A percentile compares a stretch with the other conserved stretches of the same genome.
These are phyloP conservation scores for Pichia manshurica DNA, from an alignment of 805 yeast species.

Conservation along the genomic window DNA sequence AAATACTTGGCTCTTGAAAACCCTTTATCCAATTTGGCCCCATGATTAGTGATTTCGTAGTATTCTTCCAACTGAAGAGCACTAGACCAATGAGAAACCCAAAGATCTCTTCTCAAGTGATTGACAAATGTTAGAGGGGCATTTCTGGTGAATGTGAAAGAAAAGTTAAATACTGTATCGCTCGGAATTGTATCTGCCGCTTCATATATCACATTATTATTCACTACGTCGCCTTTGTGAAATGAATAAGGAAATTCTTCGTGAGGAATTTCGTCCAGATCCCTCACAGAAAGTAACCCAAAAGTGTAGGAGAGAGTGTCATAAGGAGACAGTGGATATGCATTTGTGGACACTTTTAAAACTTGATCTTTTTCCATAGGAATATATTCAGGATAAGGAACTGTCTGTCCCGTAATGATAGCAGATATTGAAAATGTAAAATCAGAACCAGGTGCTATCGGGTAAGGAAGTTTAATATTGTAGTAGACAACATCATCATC, in stretches of 20 bases:
- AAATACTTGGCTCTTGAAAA: constrained; percentile 80
- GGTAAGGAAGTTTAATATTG: constrained; percentile 50
- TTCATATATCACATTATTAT: constrained; percentile 21
- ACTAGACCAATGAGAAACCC: constrained; percentile 85
- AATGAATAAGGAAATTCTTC: constrained; percentile 9
- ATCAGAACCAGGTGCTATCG: constrained; percentile 59
- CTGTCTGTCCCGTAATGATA: constrained; percentile 41
- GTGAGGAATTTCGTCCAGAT: neutral
- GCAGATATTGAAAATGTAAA: constrained; percentile 44
- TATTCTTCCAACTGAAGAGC: constrained; percentile 75
- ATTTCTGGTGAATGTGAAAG: constrained; percentile 58
- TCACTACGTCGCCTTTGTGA: constrained; percentile 20
- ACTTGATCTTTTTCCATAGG: constrained; percentile 57
- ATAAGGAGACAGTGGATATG: constrained; percentile 59
- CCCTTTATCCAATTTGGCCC: constrained; percentile 61
- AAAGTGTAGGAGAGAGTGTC: constrained; percentile 43
- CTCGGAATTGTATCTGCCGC: constrained; percentile 33
- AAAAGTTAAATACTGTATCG: constrained; percentile 42
- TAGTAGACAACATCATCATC: constrained; percentile 35
- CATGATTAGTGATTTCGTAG: constrained; percentile 73
- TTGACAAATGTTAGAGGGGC: constrained; percentile 58
- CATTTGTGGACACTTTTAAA: constrained; percentile 44
- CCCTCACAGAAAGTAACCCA: constrained; percentile 34
- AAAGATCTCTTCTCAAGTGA: constrained; percentile 62
- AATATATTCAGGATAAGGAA: constrained; percentile 62